phyloP scores from a whole-genome alignment of 177 flowering plant genomes.

The Telopea speciosissima region DNA sequence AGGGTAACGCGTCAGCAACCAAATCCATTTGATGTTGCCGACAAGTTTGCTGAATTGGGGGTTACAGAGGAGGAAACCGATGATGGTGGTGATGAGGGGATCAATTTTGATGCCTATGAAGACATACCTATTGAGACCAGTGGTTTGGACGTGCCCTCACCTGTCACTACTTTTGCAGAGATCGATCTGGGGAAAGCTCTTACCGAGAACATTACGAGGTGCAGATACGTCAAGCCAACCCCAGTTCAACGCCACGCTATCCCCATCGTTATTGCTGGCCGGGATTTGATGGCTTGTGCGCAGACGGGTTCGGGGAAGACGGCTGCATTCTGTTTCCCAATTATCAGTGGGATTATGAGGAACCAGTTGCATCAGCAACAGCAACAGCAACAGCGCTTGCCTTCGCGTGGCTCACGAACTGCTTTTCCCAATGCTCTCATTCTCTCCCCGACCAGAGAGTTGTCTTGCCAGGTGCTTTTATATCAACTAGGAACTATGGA shows the following conservation, averaged over 20 bases:
- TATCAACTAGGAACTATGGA: neutral
- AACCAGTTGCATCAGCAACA: neutral
- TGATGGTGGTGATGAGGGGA: slow-evolving; percentile 12
- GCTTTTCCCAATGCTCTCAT: slow-evolving; percentile 53
- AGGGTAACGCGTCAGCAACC: slow-evolving; percentile 2
- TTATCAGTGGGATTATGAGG: slow-evolving; percentile 45
- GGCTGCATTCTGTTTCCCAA: slow-evolving; percentile 74
- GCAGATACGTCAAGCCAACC: slow-evolving; percentile 61
- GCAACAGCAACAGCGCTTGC: neutral
- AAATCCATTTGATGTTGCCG: slow-evolving; percentile 25
- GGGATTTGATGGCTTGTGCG: slow-evolving; percentile 80
- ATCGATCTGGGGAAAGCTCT: slow-evolving; percentile 45
- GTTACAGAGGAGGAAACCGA: slow-evolving; percentile 15
- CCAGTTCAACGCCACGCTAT: slow-evolving; percentile 69
- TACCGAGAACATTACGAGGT: slow-evolving; percentile 46
- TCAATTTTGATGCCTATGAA: slow-evolving; percentile 61
- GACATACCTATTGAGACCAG: slow-evolving; percentile 58
- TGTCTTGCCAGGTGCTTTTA: slow-evolving; percentile 49
- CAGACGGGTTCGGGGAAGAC: slow-evolving; percentile 82
- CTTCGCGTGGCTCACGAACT: slow-evolving; percentile 9
- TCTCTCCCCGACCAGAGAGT: slow-evolving; percentile 64
- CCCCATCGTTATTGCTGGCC: slow-evolving; percentile 54
- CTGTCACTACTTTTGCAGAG: slow-evolving; percentile 46
- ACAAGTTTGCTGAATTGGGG: slow-evolving; percentile 25
- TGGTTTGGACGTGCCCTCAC: slow-evolving; percentile 48